Percentiles rank a stretch among this genome's conserved stretches.
phyloP scores from a whole-genome alignment of 305 asterid species.

The Nicotiana rustica region DNA sequence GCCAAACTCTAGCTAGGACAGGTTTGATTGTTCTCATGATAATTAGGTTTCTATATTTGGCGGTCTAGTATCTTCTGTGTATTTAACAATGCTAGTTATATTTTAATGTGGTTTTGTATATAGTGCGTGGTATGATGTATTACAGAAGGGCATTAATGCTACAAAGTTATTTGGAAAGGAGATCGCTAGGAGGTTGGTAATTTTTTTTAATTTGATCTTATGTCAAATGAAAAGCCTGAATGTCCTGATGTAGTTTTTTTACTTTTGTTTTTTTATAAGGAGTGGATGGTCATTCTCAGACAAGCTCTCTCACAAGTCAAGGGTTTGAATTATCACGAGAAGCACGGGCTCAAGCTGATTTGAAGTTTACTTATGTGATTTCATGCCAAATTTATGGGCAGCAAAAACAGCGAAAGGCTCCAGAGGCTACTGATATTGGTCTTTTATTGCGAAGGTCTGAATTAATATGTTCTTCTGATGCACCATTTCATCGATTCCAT shows the following conservation, averaged over 20 bases:
- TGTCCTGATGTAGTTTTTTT: neutral
- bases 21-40: slow-evolving; percentile 50
- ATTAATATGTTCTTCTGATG: neutral
- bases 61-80: slow-evolving; percentile 23
- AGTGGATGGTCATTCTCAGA: slow-evolving; percentile 61
- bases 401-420: slow-evolving; percentile 92
- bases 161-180: slow-evolving; percentile 88
- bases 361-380: slow-evolving; percentile 93
- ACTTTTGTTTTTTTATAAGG: slow-evolving; percentile 40
- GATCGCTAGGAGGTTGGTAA: slow-evolving; percentile 80
- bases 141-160: slow-evolving; percentile 98
- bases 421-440: slow-evolving; percentile 97
- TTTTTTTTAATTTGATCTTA: slow-evolving; percentile 22
- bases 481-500: slow-evolving; percentile 12
- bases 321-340: slow-evolving; percentile 89
- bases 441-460: slow-evolving; percentile 84
- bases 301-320: slow-evolving; percentile 61
- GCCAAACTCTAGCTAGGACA: slow-evolving; percentile 98
- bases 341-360: slow-evolving; percentile 98
- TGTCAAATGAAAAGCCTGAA: neutral
- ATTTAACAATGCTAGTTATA: slow-evolving; percentile 11
- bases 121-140: slow-evolving; percentile 99
- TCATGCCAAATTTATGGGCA: slow-evolving; percentile 99
- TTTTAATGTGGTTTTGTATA: slow-evolving; percentile 43
- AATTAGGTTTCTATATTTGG: slow-evolving; percentile 26